Conservation (phyloP, 139 green algal genomes). For the Coelastrella sp. region DNA sequence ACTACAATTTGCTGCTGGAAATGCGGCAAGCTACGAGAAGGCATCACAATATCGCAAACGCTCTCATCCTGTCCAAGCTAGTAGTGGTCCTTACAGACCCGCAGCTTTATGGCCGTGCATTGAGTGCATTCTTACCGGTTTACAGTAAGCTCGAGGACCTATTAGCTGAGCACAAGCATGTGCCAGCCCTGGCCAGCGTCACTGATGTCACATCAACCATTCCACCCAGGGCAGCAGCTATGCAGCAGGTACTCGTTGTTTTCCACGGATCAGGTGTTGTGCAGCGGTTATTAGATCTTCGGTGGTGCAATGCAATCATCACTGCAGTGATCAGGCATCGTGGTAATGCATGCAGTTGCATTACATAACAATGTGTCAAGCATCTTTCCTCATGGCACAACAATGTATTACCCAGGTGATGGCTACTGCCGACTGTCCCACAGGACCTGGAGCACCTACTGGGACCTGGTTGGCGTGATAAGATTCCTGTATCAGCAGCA, state of each 20-base stretch:
- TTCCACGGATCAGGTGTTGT: neutral
- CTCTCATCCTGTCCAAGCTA: conserved; percentile 44
- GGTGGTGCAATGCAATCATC: neutral
- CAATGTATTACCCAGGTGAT: neutral
- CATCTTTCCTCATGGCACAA: neutral
- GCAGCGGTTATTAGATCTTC: neutral
- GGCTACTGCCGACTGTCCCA: neutral
- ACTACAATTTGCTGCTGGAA: conserved; percentile 18
- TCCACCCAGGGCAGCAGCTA: conserved; percentile 23
- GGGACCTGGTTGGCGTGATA: conserved; percentile 2
- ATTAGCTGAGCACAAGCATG: neutral
- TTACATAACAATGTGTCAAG: neutral
- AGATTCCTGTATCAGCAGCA: neutral
- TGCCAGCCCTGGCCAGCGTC: neutral
- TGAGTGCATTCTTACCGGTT: conserved; percentile 34
- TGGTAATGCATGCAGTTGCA: neutral
- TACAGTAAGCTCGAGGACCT: conserved; percentile 38
- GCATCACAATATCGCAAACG: conserved; percentile 36
- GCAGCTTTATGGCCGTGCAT: conserved; percentile 29
- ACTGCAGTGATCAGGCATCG: too few relatives aligned
- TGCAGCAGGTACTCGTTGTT: conserved; percentile 24
- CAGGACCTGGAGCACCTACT: conserved; percentile 23
- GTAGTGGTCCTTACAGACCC: conserved; percentile 44
- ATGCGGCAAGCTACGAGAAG: conserved; percentile 44
- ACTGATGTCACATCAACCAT: neutral